Evolutionary conservation across 2,329 filamentous ascomycete genomes (phyloP), one percentile per base, ranked within the genome.

Genomic region (Laburnicola sp.): DNA sequence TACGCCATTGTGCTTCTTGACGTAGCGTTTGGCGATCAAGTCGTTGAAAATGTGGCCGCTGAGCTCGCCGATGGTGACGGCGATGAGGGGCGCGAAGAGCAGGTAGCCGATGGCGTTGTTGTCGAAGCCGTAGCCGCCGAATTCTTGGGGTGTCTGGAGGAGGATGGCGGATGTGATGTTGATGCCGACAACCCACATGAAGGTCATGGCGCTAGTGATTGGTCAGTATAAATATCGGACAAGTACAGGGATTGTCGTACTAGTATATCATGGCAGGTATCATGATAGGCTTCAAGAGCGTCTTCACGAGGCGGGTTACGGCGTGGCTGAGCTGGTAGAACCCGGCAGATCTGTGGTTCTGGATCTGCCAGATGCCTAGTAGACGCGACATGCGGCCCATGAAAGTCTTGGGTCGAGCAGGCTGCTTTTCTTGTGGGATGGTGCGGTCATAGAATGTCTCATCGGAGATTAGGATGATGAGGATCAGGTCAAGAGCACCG

Each of bases 11-110:
- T 73, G 68, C 27, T 59, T 65, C 6, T 54, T 50, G 27, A 72
- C 63, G 45, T 73, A 71, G 39, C 66, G 62, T 25, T 58, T 53
- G 16, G 59, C 63, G 36, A 73, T 60, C 45, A 61, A 71, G 51
- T 73, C 69, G 51, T 73, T 73, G 60, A 72, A 71, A 57, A 64
- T 73, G 47, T 73, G 66, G 38, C 71, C 70, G 55, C 66, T 72
- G 30, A 62, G 28, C 50, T 71, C 68, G 16, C 67, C 69, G 16
- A 70, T 34, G 6, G 62, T 25, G 34, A 69, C 70, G 6, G 67
- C 71, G 27, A 73, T 60, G 37, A 72, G 67, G 3, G 71, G 70
- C 1, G 71, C 68, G 35, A 73, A 61, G 56, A 66, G 70, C n/a
- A 70, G 59, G 26, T 62, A 62, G 6, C 70, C 67, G 27, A 67